A percentile compares a stretch with the other conserved stretches of the same genome.
Evolutionary conservation across 441 rosid genomes (phyloP).

Genomic region (Metrosideros polymorpha): DNA sequence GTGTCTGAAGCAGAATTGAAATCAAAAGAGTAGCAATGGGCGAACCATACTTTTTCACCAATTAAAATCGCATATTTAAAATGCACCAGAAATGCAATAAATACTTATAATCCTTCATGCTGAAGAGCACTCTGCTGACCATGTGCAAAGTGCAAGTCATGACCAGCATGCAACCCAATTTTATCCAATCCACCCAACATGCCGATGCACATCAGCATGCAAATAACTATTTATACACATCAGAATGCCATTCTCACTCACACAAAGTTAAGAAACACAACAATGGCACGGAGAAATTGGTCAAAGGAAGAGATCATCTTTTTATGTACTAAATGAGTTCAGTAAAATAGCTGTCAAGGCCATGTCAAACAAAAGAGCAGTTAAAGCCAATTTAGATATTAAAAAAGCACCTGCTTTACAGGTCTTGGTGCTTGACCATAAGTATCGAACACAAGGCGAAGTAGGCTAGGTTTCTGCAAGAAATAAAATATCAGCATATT

Average conservation of each 20-base stretch:
- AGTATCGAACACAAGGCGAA: slow-evolving; percentile 70
- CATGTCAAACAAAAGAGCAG: not conserved
- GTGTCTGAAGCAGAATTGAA: not conserved
- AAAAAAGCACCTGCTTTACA: slow-evolving; percentile 70
- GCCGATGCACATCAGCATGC: not conserved
- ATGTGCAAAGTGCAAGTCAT: not conserved
- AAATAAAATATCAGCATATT: slow-evolving; percentile 17
- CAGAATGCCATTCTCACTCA: not conserved
- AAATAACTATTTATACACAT: not conserved
- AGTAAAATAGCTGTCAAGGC: not conserved
- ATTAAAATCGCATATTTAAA: not conserved
- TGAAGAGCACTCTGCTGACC: not conserved
- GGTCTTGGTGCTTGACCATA: slow-evolving; percentile 76
- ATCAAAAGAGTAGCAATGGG: not conserved
- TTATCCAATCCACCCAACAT: not conserved
- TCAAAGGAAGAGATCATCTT: not conserved
- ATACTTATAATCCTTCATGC: not conserved
- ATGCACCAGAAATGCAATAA: not conserved
- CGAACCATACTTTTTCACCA: not conserved
- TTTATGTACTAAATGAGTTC: not conserved
- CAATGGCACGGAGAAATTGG: not conserved
- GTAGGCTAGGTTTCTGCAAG: slow-evolving; percentile 82
- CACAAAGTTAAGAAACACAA: not conserved
- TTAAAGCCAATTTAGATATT: not conserved
- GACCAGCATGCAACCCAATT: not conserved